phyloP scores from a whole-genome alignment of 805 yeast genomes.

The Saccharomycopsis babjevae region DNA sequence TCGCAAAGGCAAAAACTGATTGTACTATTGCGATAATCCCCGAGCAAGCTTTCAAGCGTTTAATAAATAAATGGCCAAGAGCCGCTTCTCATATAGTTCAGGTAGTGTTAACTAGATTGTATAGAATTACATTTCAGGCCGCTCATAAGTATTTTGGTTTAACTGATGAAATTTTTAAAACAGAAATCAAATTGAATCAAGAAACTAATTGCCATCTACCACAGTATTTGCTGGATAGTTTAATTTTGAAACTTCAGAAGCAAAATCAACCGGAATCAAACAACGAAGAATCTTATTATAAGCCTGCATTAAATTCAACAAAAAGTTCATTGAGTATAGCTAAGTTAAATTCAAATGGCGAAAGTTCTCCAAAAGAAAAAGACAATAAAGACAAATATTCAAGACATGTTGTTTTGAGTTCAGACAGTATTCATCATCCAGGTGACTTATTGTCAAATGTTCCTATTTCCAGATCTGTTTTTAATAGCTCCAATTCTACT shows the following conservation, averaged over 20 bases:
- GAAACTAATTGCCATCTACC: slow-evolving; percentile 45
- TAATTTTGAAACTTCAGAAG: slow-evolving; percentile 23
- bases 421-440: slow-evolving; percentile 57
- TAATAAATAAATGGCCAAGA: slow-evolving; percentile 68
- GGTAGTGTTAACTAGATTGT: slow-evolving; percentile 76
- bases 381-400: slow-evolving; percentile 23
- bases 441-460: slow-evolving; percentile 81
- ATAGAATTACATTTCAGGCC: slow-evolving; percentile 85
- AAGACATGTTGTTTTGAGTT: slow-evolving; percentile 41
- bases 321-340: neutral
- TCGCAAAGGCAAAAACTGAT: slow-evolving; percentile 64
- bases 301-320: neutral
- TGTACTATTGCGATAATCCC: slow-evolving; percentile 93
- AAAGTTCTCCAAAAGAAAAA: neutral
- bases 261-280: neutral
- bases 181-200: slow-evolving; percentile 59
- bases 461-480: slow-evolving; percentile 41
- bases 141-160: slow-evolving; percentile 80
- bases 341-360: neutral
- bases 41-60: slow-evolving; percentile 61
- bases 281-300: neutral
- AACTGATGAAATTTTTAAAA: slow-evolving; percentile 67
- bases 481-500: slow-evolving; percentile 4
- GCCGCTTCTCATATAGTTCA: slow-evolving; percentile 92
- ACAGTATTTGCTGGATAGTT: slow-evolving; percentile 47